Base-by-base conservation (phyloP, 257 asterid species). In the Capsicum baccatum region DNA sequence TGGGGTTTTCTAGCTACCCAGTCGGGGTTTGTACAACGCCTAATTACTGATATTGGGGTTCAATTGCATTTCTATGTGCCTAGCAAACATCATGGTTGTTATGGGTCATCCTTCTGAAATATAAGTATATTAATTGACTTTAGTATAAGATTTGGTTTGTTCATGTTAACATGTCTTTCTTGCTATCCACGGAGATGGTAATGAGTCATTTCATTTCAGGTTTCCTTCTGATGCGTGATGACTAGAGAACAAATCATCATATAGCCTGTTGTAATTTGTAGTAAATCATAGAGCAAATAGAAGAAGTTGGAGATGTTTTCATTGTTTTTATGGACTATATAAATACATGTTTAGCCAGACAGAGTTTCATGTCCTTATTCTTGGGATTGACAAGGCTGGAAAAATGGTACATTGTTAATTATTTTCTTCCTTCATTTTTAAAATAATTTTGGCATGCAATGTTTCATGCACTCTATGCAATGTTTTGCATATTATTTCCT, bases 321-420 rank as follows among this genome's bases (percentile, higher is more conserved):
- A 21, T 90, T 94, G 79, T 91, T 91, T 91, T 83, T 95, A 91
- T 87, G 99, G 99, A 86, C 91, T 95, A 58, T 95, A 93, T 93
- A 92, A 95, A 81, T 86, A 93, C 89, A 88, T 91, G 89, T 88
- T 94, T 93, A 94, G 93, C 94, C 93, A 93, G 93, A 90, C 90
- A 70, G 98, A 95, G 92, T 92, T 93, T 84, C 98, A 91, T 88
- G 93, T 95, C 91, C 99, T 95, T 87, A 95, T 94, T 88, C 97
- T 95, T n/a, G 99, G 99, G 80, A 95, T 94, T 16, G 99, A 94
- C 90, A 94, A 95, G 89, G 93, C 98, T 71, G 99, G 99, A 37
- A 95, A 95, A 92, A 95, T 98, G 58, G 99, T 95, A 92, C 44
- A 33, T 8, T 4, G 50, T 26, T 56, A 52, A 54, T 26, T 8